Evolutionary conservation across 1,284 basidiomycete species (phyloP).

Genomic region (Phellinidium pouzarii): DNA sequence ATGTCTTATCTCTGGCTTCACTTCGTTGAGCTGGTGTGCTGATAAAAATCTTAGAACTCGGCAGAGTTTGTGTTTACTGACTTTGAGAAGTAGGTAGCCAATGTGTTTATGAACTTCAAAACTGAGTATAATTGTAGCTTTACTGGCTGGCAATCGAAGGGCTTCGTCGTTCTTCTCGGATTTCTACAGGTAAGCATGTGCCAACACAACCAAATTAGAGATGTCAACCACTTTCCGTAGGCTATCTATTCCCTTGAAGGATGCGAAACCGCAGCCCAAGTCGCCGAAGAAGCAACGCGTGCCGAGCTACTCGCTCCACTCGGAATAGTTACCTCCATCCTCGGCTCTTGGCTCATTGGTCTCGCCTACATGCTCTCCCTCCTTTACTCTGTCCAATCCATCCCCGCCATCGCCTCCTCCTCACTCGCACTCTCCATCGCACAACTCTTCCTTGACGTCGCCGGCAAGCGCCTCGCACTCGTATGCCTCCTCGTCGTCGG

Average conservation of each 20-base stretch:
- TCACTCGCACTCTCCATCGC: conserved; percentile 51
- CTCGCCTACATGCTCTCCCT: conserved; percentile 54
- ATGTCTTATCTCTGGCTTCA: conserved; percentile 7
- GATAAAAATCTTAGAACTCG: conserved; percentile 34
- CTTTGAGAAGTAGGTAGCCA: conserved; percentile 41
- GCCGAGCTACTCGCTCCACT: conserved; percentile 52
- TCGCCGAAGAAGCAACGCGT: conserved; percentile 52
- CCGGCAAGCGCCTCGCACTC: conserved; percentile 40
- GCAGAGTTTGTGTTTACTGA: conserved; percentile 52
- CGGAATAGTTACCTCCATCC: conserved; percentile 48
- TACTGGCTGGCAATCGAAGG: conserved; percentile 47
- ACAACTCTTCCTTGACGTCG: conserved; percentile 51
- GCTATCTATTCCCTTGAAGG: conserved; percentile 59
- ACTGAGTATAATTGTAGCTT: conserved; percentile 32
- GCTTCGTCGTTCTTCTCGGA: conserved; percentile 53
- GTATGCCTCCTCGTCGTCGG: conserved; percentile 47
- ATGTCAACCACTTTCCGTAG: conserved; percentile 22
- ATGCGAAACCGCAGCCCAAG: conserved; percentile 57
- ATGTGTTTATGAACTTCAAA: neutral
- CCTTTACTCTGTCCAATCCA: conserved; percentile 51
- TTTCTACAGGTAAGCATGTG: conserved; percentile 41
- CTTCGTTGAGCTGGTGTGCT: neutral
- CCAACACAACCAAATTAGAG: neutral
- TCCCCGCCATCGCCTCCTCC: conserved; percentile 42
- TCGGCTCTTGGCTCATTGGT: conserved; percentile 56